Percentiles rank a stretch among this genome's conserved stretches.
These are phyloP conservation scores for Cutaneotrichosporon mucoides DNA, from an alignment of 1,284 basidiomycete species.

Conservation along the genomic window DNA sequence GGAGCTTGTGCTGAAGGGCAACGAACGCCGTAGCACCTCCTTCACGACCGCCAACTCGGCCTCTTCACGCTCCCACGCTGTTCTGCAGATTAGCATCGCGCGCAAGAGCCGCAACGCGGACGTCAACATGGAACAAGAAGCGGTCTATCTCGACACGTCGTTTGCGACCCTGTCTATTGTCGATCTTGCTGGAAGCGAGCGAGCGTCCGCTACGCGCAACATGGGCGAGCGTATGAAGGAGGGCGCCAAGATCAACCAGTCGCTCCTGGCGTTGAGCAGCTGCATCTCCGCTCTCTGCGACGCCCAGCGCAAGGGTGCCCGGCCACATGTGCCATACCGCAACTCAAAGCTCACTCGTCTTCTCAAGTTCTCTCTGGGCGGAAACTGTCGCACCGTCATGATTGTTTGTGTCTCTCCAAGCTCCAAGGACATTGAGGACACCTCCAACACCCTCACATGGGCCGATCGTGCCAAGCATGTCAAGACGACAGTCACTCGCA, in stretches of 20 bases:
- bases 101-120: conserved; percentile 59
- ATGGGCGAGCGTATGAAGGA: conserved; percentile 98
- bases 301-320: conserved; percentile 66
- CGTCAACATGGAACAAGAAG: conserved; percentile 38
- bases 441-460: conserved; percentile 92
- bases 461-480: conserved; percentile 95
- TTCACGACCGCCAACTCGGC: conserved; percentile 91
- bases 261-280: conserved; percentile 86
- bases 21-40: conserved; percentile 79
- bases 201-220: conserved; percentile 88
- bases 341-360: conserved; percentile 95
- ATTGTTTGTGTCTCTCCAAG: conserved; percentile 94
- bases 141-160: conserved; percentile 58
- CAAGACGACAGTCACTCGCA: conserved; percentile 84
- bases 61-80: conserved; percentile 92
- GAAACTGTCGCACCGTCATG: conserved; percentile 98
- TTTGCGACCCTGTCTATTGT: conserved; percentile 92
- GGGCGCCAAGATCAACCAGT: conserved; percentile 97
- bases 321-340: conserved; percentile 87
- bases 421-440: conserved; percentile 92
- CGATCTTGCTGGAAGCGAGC: conserved; percentile 91
- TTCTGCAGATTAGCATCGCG: conserved; percentile 86
- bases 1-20: conserved; percentile 81
- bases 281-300: conserved; percentile 90
- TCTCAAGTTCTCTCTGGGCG: conserved; percentile 92